phyloP scores from a whole-genome alignment of 768 basidiomycete genomes.

The Amanita pallidorosea region DNA sequence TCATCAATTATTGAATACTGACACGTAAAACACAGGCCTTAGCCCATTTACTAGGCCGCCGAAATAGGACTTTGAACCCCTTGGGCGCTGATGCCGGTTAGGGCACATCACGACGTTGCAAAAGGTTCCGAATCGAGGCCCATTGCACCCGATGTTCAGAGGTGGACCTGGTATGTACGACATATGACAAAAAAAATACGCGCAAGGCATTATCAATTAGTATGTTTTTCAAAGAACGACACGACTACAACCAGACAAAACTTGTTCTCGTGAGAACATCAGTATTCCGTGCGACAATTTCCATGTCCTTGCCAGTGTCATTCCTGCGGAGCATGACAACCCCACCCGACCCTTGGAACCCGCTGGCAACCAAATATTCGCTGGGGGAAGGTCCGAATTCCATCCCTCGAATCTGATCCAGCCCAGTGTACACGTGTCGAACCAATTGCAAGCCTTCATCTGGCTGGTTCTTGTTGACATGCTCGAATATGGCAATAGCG shows the following conservation, averaged over 20 bases:
- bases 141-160: too few species aligned
- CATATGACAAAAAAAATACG: too few species aligned
- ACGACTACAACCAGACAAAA: slow-evolving; percentile 35
- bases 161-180: too few species aligned
- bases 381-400: slow-evolving; percentile 16
- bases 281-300: slow-evolving; percentile 41
- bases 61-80: too few species aligned
- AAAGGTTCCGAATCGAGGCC: too few species aligned
- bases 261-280: slow-evolving; percentile 39
- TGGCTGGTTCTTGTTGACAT: slow-evolving; percentile 22
- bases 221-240: background rate
- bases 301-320: slow-evolving; percentile 39
- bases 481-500: slow-evolving; percentile 39
- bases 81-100: too few species aligned
- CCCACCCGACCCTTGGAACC: slow-evolving; percentile 40
- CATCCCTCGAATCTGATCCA: slow-evolving; percentile 29
- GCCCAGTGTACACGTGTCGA: slow-evolving; percentile 35
- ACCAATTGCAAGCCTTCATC: slow-evolving; percentile 25
- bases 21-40: too few species aligned
- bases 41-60: too few species aligned
- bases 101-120: too few species aligned
- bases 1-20: too few species aligned
- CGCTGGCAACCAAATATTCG: slow-evolving; percentile 44
- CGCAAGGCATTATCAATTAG: too few species aligned
- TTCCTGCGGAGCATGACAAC: slow-evolving; percentile 46